These are phyloP conservation scores for Saccharum hybrid DNA, from an alignment of 202 grass and related monocot genomes.

Conservation along the genomic window DNA sequence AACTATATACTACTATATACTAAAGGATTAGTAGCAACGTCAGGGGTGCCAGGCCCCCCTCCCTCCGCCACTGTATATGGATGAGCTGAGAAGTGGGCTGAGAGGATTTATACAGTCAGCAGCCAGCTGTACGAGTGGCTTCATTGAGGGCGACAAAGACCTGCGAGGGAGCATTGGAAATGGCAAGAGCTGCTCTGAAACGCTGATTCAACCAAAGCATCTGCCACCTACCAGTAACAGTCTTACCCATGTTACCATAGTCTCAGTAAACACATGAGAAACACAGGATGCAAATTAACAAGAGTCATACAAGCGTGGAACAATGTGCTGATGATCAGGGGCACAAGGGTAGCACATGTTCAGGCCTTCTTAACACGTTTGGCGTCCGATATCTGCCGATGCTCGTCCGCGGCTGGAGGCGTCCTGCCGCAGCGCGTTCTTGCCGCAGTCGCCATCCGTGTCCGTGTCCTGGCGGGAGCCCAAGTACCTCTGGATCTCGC, in stretches of 20 bases:
- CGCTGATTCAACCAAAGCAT: conserved; percentile 49
- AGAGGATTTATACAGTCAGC: too few relatives aligned
- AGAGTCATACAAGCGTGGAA: background rate
- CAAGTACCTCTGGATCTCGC: conserved; percentile 70
- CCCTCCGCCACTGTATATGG: too few relatives aligned
- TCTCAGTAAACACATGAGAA: background rate
- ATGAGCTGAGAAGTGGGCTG: too few relatives aligned
- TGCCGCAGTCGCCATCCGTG: too few relatives aligned
- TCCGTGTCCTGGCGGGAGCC: conserved; percentile 11
- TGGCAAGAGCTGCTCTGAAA: conserved; percentile 82
- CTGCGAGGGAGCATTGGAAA: conserved; percentile 69
- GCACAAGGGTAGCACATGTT: background rate
- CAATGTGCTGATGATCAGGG: background rate
- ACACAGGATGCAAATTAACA: background rate
- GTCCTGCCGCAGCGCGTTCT: too few relatives aligned
- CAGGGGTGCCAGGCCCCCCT: too few relatives aligned
- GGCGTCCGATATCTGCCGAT: too few relatives aligned
- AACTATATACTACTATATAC: too few relatives aligned
- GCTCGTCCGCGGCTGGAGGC: conserved; percentile 21
- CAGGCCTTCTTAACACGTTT: background rate
- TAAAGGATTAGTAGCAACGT: too few relatives aligned
- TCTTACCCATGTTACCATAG: conserved; percentile 6
- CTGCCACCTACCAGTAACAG: background rate
- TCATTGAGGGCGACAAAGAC: conserved; percentile 85
- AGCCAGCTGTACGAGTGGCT: conserved; percentile 88